Evolutionary conservation across 2,329 filamentous ascomycete species (phyloP), one percentile per base, ranked within the genome.

Genomic region (Colletotrichum eleusines): DNA sequence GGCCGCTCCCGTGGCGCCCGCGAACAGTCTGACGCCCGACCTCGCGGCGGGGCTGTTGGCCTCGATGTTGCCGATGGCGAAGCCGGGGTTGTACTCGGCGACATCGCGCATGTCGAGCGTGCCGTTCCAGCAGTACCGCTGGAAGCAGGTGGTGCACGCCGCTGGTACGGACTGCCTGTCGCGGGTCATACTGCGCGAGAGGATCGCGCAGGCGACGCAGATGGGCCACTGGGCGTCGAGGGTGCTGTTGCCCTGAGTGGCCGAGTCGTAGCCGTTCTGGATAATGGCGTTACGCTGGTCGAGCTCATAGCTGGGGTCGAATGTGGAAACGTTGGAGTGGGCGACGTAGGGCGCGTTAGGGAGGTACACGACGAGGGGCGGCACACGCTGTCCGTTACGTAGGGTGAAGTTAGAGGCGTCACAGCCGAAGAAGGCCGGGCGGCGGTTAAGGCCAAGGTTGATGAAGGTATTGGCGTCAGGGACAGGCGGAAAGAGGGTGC

Each of bases 81-180:
- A 77, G 7, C 44, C 63, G 2, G 81, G 81, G 71, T 77, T 66
- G 63, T 82, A 83, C 9, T 55, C 44, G 9, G 20, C 2, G 4
- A 70, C 67, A 40, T 73, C 71, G 9, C 48, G 59, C 1, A 69
- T 71, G 62, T 78, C 77, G 23, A 77, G 75, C 0, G 88, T 93
- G n/a, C 96, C 96, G 79, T 98, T 89, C 96, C 96, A 99, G 87
- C 96, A 99, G 83, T 98, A 98, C 26, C 84, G 81, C 16, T 84
- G 74, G 80, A 98, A 98, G 83, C 96, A 99, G 60, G 86, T 77
- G 53, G 82, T 84, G 83, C 96, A 99, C 12, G 88, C 89, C 0
- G 87, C 84, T 0, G 95, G 95, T 1, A 95, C 86, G 0, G 82
- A 73, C 0, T 91, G 92, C 23, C 86, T 85, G 0, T 93, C 95